Percentiles rank a stretch among this genome's conserved stretches.
phyloP scores from a whole-genome alignment of 352 stramenopile genomes.

The Phytophthora rubi region DNA sequence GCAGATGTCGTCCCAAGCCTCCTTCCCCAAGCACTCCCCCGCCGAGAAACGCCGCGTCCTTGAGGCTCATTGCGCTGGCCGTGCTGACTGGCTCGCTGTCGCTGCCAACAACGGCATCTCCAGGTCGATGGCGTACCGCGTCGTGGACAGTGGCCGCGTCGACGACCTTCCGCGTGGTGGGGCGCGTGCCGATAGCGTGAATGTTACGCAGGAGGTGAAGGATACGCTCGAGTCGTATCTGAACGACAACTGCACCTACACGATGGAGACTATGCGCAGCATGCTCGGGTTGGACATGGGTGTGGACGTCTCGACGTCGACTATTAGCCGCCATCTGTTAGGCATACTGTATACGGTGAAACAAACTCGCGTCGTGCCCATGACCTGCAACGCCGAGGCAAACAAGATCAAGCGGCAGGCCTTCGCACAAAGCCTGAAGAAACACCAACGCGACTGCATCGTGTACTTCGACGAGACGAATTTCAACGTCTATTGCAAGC shows the following conservation, averaged over 20 bases:
- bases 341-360: conserved; percentile 8
- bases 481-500: conserved; percentile 5
- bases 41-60: no score
- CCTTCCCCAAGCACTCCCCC: no score
- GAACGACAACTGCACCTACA: conserved; percentile 10
- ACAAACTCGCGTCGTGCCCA: not conserved
- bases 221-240: no score
- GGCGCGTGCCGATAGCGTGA: no score
- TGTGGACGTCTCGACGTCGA: not conserved
- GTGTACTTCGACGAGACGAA: conserved; percentile 12
- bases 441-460: conserved; percentile 1
- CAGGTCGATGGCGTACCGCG: no score
- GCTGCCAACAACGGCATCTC: no score
- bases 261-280: not conserved
- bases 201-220: no score
- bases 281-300: not conserved
- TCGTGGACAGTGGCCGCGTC: no score
- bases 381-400: conserved; percentile 9
- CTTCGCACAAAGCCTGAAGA: not conserved
- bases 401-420: conserved; percentile 13
- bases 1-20: no score
- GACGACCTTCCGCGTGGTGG: no score
- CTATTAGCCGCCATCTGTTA: not conserved
- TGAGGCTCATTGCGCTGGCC: no score
- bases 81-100: no score